These are phyloP conservation scores for Escovopsis sp. DNA, from an alignment of 2,329 filamentous ascomycete species.

Conservation along the genomic window DNA sequence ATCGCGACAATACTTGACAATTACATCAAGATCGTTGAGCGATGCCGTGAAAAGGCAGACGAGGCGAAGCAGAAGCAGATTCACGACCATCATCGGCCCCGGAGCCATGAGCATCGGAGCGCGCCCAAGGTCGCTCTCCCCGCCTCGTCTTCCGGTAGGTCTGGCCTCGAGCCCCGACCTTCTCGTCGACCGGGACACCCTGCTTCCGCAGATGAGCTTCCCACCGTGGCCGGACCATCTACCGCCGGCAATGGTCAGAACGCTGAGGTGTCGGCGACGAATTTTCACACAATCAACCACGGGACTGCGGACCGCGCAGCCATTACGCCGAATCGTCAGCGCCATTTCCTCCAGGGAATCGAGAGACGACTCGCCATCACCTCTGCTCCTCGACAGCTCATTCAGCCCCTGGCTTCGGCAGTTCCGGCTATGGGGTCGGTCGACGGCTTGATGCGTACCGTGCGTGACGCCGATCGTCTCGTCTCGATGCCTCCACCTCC, in stretches of 20 bases:
- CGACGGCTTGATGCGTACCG: constrained; percentile 65
- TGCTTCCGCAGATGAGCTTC: constrained; percentile 46
- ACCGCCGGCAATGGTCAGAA: constrained; percentile 14
- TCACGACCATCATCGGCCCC: constrained; percentile 37
- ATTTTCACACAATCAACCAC: constrained; percentile 4
- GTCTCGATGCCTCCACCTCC: constrained; percentile 66
- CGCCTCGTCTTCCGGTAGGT: constrained; percentile 32
- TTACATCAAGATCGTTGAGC: constrained; percentile 93
- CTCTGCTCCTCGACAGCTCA: constrained; percentile 31
- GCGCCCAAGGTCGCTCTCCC: constrained; percentile 33
- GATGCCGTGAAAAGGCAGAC: constrained; percentile 74
- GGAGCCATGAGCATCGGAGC: constrained; percentile 33
- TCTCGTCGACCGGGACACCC: constrained; percentile 70
- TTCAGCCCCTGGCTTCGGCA: constrained; percentile 52
- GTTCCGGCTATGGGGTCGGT: constrained; percentile 52
- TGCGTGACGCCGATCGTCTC: constrained; percentile 68
- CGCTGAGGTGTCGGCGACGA: constrained; percentile 11
- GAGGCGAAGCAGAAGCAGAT: constrained; percentile 61
- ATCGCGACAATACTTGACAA: constrained; percentile 97
- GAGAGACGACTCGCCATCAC: constrained; percentile 36
- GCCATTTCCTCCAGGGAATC: constrained; percentile 34
- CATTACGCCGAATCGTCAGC: constrained; percentile 26
- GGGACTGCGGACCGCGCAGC: constrained; percentile 8
- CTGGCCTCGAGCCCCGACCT: constrained; percentile 44
- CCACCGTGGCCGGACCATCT: constrained; percentile 25